Base-by-base conservation (phyloP, 1,139 yeast species). In the Maudiozyma humilis region DNA sequence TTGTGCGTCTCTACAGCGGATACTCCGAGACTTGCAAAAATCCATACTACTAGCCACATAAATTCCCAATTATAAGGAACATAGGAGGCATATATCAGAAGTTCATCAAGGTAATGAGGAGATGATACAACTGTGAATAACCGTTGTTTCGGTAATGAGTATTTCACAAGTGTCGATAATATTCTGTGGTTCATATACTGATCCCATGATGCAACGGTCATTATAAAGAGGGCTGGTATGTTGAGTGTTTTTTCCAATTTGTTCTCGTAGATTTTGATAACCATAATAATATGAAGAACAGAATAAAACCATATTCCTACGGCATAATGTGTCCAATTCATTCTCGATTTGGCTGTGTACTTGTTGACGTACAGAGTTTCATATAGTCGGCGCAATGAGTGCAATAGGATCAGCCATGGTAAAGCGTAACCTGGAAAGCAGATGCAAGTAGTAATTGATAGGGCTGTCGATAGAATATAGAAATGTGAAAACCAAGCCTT, bases 101-200 rank as follows among this genome's bases (percentile, higher is more conserved):
- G 66, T 58, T 89, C 97, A 53, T 83, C 84, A 15, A 82, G 67
- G 55, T 88, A 89, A 61, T 89, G 96, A 0, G 96, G 89, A 54
- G 88, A 81, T 12, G 82, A 72, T 2, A 76, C 70, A 13, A 57
- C 55, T 34, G 62, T 62, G 60, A 86, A 82, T 40, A 78, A 56
- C 1, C 80, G 71, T 34, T 62, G 62, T 0, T 59, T 57, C 0
- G 96, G 96, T 30, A 76, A 57, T 0, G 79, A 68, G 62, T 89
- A 89, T 61, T 88, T 88, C 18, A 66, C 66, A 35, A 87, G 67
- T 3, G 63, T 52, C 0, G 93, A 72, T 46, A 89, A 68, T 49
- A 79, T 75, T 4, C 48, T 46, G 61, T 89, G 96, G 54, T 76
- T 75, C 18, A 52, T 51, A 50, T 57, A 69, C 62, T 89, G 96